Evolutionary conservation across 108 stramenopile species (phyloP).

Genomic region (Stephanodiscus minutulus): DNA sequence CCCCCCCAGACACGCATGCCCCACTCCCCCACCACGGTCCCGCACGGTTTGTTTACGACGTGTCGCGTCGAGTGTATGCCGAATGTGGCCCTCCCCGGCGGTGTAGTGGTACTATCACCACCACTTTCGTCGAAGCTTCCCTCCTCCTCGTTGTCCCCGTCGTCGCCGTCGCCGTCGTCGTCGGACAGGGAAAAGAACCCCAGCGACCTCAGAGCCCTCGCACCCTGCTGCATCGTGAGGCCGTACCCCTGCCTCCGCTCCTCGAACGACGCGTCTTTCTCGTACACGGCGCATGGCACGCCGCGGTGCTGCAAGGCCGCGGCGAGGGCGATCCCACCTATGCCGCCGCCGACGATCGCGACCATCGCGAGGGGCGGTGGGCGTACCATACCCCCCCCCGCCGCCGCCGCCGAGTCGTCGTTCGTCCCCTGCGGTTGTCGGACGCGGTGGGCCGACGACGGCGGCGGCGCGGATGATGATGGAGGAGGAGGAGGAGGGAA

Average conservation of each 20-base stretch:
- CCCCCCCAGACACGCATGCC: slow-evolving; percentile 80
- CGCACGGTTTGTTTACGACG: slow-evolving; percentile 77
- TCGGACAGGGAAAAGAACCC: slow-evolving; percentile 47
- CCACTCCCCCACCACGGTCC: slow-evolving; percentile 82
- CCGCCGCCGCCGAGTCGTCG: background rate
- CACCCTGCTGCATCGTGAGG: slow-evolving; percentile 90
- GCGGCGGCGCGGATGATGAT: background rate
- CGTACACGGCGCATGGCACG: slow-evolving; percentile 72
- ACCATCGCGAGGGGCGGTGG: slow-evolving; percentile 41
- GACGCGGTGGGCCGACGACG: no score
- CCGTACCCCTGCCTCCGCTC: slow-evolving; percentile 86
- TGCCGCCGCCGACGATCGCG: slow-evolving; percentile 83
- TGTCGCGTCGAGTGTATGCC: slow-evolving; percentile 76
- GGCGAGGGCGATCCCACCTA: slow-evolving; percentile 84
- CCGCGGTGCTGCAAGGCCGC: slow-evolving; percentile 77
- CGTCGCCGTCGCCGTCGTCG: slow-evolving; percentile 23
- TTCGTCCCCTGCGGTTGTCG: background rate
- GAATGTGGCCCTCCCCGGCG: slow-evolving; percentile 22
- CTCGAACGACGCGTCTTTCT: slow-evolving; percentile 73
- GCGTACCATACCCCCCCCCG: slow-evolving; percentile 1
- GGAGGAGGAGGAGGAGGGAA: no score
- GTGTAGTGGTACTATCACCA: background rate
- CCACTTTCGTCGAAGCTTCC: background rate
- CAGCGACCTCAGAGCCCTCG: slow-evolving; percentile 65
- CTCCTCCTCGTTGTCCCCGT: background rate